phyloP scores from a whole-genome alignment of 768 basidiomycete genomes.

The Boletus speciosus region DNA sequence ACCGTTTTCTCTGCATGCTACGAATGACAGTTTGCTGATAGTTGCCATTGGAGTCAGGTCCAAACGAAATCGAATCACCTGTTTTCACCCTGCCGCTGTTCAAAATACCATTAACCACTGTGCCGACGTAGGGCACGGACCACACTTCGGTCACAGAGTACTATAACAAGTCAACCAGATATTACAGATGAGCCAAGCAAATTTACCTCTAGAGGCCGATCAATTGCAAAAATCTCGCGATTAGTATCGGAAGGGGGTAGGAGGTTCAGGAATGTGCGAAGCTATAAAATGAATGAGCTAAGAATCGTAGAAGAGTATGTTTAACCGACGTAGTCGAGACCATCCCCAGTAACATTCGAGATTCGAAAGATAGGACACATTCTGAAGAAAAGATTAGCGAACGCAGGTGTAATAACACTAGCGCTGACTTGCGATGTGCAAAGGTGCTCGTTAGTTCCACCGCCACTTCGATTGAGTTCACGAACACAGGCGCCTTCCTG shows the following conservation, averaged over 20 bases:
- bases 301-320: background rate
- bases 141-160: constrained; percentile 85
- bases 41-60: constrained; percentile 91
- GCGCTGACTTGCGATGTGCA: constrained; percentile 61
- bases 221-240: constrained; percentile 70
- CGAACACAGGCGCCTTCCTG: constrained; percentile 81
- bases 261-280: constrained; percentile 88
- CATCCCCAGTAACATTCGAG: constrained; percentile 94
- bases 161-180: constrained; percentile 36
- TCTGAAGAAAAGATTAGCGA: constrained; percentile 37
- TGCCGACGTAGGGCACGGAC: constrained; percentile 85
- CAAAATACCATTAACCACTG: constrained; percentile 81
- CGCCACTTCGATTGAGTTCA: constrained; percentile 77
- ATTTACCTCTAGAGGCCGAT: constrained; percentile 75
- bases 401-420: background rate
- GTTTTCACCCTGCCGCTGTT: constrained; percentile 71
- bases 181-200: background rate
- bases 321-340: constrained; percentile 66
- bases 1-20: constrained; percentile 94
- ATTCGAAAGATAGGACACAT: constrained; percentile 89
- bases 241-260: constrained; percentile 86
- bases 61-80: constrained; percentile 80
- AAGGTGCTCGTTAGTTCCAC: constrained; percentile 75
- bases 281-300: constrained; percentile 36
- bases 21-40: constrained; percentile 78